These are phyloP conservation scores for Sclerotinia minor DNA, from an alignment of 2,329 filamentous ascomycete genomes.

Conservation along the genomic window DNA sequence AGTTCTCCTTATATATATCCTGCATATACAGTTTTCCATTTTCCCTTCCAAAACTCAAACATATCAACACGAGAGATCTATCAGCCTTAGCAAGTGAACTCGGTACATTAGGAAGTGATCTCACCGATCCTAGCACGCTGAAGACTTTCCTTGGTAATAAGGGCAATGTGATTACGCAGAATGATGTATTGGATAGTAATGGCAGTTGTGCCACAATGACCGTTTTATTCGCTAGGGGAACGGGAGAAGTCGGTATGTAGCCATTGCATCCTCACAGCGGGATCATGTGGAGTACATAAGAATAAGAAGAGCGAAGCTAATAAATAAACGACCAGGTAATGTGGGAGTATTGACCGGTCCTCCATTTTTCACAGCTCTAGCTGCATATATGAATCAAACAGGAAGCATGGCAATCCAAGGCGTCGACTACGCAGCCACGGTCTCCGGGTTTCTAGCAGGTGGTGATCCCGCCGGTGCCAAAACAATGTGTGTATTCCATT, in stretches of 20 bases:
- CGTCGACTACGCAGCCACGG: conserved; percentile 52
- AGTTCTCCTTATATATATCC: background rate
- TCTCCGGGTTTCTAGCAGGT: conserved; percentile 49
- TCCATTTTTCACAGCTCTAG: conserved; percentile 37
- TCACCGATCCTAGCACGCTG: conserved; percentile 9
- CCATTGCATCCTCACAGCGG: background rate
- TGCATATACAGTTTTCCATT: background rate
- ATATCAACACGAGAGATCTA: background rate
- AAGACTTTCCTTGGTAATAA: conserved; percentile 5
- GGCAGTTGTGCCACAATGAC: conserved; percentile 36
- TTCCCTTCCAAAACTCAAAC: too few relatives aligned
- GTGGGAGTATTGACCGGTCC: conserved; percentile 38
- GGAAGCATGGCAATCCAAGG: conserved; percentile 51
- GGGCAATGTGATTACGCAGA: conserved; percentile 20
- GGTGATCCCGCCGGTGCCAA: conserved; percentile 48
- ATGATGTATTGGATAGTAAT: conserved; percentile 24
- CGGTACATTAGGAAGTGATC: conserved; percentile 15
- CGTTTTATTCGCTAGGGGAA: conserved; percentile 37
- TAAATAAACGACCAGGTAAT: conserved; percentile 30
- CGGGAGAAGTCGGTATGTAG: conserved; percentile 34
- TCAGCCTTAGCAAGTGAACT: conserved; percentile 11
- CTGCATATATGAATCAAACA: conserved; percentile 44
- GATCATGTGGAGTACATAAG: background rate
- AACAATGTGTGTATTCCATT: conserved; percentile 44
- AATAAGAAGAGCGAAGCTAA: background rate